Evolutionary conservation across 495 filamentous ascomycete genomes (phyloP).

Genomic region (Glutinoglossum americanum): DNA sequence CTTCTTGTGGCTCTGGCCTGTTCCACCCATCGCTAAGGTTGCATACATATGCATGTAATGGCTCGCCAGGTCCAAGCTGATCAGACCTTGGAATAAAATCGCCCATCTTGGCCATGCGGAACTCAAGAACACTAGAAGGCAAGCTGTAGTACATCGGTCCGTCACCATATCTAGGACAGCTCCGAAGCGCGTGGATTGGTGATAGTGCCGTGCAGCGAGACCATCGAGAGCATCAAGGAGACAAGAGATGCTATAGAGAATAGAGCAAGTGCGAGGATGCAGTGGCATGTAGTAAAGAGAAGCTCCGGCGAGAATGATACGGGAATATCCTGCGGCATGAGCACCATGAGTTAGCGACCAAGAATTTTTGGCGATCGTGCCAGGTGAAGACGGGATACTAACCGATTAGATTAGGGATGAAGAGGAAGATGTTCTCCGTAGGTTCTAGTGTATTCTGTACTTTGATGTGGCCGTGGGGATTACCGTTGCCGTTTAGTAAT

Average conservation of each 20-base stretch:
- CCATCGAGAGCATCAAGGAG: slow-evolving; percentile 88
- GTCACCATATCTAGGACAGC: slow-evolving; percentile 96
- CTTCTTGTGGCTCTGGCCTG: slow-evolving; percentile 74
- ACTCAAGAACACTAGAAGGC: slow-evolving; percentile 78
- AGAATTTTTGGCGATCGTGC: not conserved
- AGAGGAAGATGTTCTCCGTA: slow-evolving; percentile 84
- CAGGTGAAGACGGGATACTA: slow-evolving; percentile 12
- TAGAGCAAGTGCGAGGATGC: slow-evolving; percentile 79
- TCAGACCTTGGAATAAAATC: slow-evolving; percentile 81
- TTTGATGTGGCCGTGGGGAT: not conserved
- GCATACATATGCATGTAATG: slow-evolving; percentile 99
- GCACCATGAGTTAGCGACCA: not conserved
- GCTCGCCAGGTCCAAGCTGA: slow-evolving; percentile 75
- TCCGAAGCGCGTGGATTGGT: slow-evolving; percentile 84
- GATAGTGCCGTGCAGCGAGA: slow-evolving; percentile 64
- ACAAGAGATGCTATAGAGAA: slow-evolving; percentile 83
- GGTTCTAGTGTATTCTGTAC: slow-evolving; percentile 3
- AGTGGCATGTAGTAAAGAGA: slow-evolving; percentile 98
- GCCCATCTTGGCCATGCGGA: slow-evolving; percentile 84
- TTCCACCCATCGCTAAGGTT: slow-evolving; percentile 60
- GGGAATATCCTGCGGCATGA: slow-evolving; percentile 45
- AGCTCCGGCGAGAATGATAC: slow-evolving; percentile 71
- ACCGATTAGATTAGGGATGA: slow-evolving; percentile 90
- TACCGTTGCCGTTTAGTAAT: slow-evolving; percentile 3
- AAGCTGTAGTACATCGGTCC: slow-evolving; percentile 85